Conservation (phyloP, 495 filamentous ascomycete species). For the Xylaria bambusicola region DNA sequence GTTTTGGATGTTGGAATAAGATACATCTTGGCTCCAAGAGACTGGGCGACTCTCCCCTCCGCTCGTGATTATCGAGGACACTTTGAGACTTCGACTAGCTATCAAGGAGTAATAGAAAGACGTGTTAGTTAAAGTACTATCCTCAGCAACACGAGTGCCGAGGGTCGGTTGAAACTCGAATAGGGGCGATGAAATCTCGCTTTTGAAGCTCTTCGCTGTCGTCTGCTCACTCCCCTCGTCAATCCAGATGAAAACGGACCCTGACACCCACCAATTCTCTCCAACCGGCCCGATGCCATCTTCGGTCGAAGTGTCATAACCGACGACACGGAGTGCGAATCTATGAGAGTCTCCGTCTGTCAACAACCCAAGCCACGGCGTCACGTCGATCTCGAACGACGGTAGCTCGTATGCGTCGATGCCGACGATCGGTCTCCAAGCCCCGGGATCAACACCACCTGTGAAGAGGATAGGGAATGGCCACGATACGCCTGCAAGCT, state of each 20-base stretch:
- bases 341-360: constrained; percentile 65
- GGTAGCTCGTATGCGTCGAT: constrained; percentile 82
- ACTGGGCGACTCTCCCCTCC: constrained; percentile 37
- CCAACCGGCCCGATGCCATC: constrained; percentile 52
- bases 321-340: constrained; percentile 71
- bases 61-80: constrained; percentile 53
- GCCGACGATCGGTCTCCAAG: constrained; percentile 85
- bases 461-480: constrained; percentile 89
- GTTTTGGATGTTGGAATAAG: constrained; percentile 60
- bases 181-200: constrained; percentile 26
- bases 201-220: constrained; percentile 40
- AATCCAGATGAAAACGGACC: constrained; percentile 78
- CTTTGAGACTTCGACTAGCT: constrained; percentile 58
- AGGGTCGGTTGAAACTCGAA: constrained; percentile 41
- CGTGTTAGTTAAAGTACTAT: constrained; percentile 57
- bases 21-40: constrained; percentile 65
- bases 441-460: constrained; percentile 75
- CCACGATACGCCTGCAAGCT: constrained; percentile 77
- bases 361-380: constrained; percentile 71
- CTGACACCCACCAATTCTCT: constrained; percentile 80
- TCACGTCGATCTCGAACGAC: constrained; percentile 83
- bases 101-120: constrained; percentile 61
- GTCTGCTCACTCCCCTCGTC: constrained; percentile 53
- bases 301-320: constrained; percentile 56
- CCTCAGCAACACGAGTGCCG: constrained; percentile 40